A percentile compares a stretch with the other conserved stretches of the same genome.
Conservation (phyloP, 192 early-diverging fungal species). For the Endogone sp. region DNA sequence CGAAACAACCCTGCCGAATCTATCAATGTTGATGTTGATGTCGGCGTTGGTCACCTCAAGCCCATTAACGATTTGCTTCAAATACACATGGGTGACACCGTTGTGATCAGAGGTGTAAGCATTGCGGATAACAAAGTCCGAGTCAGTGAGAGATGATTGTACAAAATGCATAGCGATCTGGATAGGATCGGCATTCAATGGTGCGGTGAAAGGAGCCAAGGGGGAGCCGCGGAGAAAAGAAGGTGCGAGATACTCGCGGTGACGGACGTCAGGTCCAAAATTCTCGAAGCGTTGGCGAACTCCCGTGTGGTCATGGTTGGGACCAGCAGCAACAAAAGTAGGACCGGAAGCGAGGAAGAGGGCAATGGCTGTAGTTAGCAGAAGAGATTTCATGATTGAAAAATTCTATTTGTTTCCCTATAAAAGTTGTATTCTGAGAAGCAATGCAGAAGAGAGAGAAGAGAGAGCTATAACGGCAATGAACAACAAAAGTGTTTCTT, state of each 20-base stretch:
- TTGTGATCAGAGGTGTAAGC: conserved; percentile 65
- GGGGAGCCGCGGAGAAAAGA: not conserved
- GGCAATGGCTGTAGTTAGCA: not conserved
- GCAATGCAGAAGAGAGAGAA: not conserved
- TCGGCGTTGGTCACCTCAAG: conserved; percentile 77
- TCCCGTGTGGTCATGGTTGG: not conserved
- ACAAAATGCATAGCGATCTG: conserved; percentile 48
- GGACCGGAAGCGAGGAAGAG: not conserved
- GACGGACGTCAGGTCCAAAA: conserved; percentile 35
- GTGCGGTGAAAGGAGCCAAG: not conserved
- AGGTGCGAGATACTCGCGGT: conserved; percentile 20
- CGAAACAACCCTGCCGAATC: conserved; percentile 61
- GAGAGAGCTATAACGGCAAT: no score
- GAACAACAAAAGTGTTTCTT: no score
- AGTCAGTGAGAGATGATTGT: conserved; percentile 28
- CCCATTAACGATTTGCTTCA: conserved; percentile 69
- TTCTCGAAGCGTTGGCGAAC: conserved; percentile 1
- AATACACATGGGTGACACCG: conserved; percentile 83
- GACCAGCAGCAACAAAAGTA: not conserved
- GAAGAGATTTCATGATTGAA: not conserved
- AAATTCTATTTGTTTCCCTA: not conserved
- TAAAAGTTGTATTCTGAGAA: not conserved
- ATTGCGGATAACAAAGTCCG: conserved; percentile 58
- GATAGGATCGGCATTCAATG: conserved; percentile 15
- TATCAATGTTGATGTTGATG: conserved; percentile 78